A percentile compares a stretch with the other conserved stretches of the same genome.
phyloP scores from a whole-genome alignment of 805 yeast species.

The Danielozyma ontarioensis region DNA sequence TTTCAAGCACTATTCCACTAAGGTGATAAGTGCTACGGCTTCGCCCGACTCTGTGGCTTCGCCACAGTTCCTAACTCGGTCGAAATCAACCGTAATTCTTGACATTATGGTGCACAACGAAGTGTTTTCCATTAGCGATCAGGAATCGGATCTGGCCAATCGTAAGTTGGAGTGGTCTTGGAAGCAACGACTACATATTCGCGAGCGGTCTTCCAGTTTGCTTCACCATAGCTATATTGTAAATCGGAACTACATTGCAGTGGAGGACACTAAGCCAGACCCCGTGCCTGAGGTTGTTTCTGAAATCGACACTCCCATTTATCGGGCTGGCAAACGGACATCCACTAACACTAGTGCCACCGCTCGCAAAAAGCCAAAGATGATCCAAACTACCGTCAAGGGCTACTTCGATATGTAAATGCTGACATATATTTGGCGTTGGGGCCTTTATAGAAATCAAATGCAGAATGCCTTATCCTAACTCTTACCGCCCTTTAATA shows the following conservation, averaged over 20 bases:
- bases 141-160: background rate
- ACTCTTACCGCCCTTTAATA: constrained; percentile 12
- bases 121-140: constrained; percentile 1
- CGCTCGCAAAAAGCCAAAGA: constrained; percentile 3
- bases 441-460: background rate
- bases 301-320: too few species aligned
- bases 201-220: constrained; percentile 4
- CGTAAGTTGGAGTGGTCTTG: constrained; percentile 5
- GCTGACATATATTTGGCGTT: background rate
- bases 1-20: constrained; percentile 8
- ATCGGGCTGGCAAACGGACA: too few species aligned
- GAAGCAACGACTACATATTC: constrained; percentile 7
- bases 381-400: constrained; percentile 11
- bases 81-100: constrained; percentile 3
- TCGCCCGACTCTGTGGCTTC: constrained; percentile 3
- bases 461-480: background rate
- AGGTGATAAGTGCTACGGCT: constrained; percentile 4
- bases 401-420: constrained; percentile 12
- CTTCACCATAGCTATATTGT: constrained; percentile 9
- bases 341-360: too few species aligned
- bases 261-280: background rate
- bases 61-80: background rate
- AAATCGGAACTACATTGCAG: constrained; percentile 1
- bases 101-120: constrained; percentile 14
- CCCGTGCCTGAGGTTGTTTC: too few species aligned